Conservation (phyloP, 192 early-diverging fungal genomes). For the Coemansia sp. region DNA sequence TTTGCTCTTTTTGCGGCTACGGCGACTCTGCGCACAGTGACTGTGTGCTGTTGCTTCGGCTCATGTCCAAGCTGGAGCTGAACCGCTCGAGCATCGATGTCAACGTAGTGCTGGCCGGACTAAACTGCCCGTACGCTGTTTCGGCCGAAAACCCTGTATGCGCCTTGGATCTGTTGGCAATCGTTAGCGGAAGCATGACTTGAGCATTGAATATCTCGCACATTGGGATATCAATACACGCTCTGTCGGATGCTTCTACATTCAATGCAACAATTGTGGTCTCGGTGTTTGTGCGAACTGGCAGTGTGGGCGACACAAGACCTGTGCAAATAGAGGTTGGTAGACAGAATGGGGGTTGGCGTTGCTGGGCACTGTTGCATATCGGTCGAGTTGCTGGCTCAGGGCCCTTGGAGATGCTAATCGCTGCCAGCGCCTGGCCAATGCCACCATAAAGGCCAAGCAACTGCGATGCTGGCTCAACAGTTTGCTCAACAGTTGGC, state of each 20-base stretch:
- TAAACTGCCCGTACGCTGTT: constrained; percentile 2
- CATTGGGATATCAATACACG: constrained; percentile 11
- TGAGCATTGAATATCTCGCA: constrained; percentile 11
- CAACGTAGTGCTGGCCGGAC: constrained; percentile 1
- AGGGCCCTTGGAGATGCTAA: neutral
- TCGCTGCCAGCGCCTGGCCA: neutral
- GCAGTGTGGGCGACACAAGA: constrained; percentile 5
- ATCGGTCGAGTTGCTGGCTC: neutral
- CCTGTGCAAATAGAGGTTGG: neutral
- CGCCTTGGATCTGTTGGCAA: neutral
- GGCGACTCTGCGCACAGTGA: neutral
- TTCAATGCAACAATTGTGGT: neutral
- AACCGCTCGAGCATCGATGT: constrained; percentile 9
- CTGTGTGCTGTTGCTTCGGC: neutral
- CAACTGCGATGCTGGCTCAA: neutral
- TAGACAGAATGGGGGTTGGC: too few relatives aligned
- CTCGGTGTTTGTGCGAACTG: constrained; percentile 1
- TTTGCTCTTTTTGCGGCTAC: neutral
- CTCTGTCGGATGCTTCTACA: neutral
- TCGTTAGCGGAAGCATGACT: neutral
- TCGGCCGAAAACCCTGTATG: constrained; percentile 1
- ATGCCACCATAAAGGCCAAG: neutral
- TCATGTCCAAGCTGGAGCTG: neutral
- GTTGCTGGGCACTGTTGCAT: too few relatives aligned
- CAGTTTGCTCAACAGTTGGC: neutral